phyloP scores from a whole-genome alignment of 257 asterid genomes.

The Solanum sejunctum region DNA sequence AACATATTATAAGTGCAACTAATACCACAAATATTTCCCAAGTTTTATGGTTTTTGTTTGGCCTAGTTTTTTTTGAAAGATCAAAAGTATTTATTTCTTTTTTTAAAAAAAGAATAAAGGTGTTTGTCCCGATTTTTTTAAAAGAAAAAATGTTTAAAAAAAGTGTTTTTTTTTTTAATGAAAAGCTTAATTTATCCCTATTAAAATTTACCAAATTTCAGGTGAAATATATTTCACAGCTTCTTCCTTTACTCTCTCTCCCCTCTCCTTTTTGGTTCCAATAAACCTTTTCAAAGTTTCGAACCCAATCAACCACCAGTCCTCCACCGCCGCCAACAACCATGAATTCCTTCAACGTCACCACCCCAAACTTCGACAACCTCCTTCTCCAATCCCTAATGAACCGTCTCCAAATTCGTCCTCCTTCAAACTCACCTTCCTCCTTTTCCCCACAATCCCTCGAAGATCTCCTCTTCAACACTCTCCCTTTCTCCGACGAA shows the following conservation, averaged over 20 bases:
- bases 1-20: too few relatives aligned
- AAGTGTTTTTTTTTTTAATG: too few relatives aligned
- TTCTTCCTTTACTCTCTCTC: not conserved
- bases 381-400: slow-evolving; percentile 78
- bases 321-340: slow-evolving; percentile 25
- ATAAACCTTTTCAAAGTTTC: slow-evolving; percentile 14
- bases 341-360: slow-evolving; percentile 27
- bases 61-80: not conserved
- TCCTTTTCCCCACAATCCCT: slow-evolving; percentile 36
- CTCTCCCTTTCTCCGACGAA: slow-evolving; percentile 33
- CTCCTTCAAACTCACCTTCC: slow-evolving; percentile 31
- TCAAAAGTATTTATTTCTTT: not conserved
- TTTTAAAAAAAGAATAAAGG: not conserved
- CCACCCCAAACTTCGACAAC: slow-evolving; percentile 78
- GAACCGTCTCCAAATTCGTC: slow-evolving; percentile 64
- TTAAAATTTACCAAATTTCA: not conserved
- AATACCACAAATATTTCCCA: not conserved
- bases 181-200: too few relatives aligned
- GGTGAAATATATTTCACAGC: not conserved
- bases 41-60: not conserved
- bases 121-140: not conserved
- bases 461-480: slow-evolving; percentile 73
- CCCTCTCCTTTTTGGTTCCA: not conserved
- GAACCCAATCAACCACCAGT: slow-evolving; percentile 11
- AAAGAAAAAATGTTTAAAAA: too few relatives aligned